phyloP scores from a whole-genome alignment of 495 filamentous ascomycete species.

The Penicillium arizonense region DNA sequence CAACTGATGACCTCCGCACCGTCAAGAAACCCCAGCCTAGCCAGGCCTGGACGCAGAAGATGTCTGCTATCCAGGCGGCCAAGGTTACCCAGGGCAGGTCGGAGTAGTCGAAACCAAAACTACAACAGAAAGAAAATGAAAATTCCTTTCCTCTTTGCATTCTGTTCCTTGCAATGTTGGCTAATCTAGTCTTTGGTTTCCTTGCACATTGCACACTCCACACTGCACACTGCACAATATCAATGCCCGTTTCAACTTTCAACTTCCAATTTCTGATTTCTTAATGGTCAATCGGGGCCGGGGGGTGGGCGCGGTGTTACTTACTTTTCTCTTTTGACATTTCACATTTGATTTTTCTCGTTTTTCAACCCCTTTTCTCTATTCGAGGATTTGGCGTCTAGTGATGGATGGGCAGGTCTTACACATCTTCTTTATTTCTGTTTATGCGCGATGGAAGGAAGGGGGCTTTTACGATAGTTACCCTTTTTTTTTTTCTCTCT shows the following conservation, averaged over 20 bases:
- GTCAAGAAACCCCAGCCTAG: constrained; percentile 89
- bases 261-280: no score
- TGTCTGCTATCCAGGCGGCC: constrained; percentile 90
- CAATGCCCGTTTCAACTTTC: no score
- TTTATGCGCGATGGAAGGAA: not conserved
- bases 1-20: constrained; percentile 88
- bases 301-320: no score
- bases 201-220: no score
- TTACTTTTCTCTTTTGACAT: not conserved
- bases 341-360: not conserved
- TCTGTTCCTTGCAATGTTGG: no score
- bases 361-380: not conserved
- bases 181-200: no score
- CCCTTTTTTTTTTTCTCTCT: not conserved
- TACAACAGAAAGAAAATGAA: no score
- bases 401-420: constrained; percentile 5
- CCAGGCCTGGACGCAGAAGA: constrained; percentile 86
- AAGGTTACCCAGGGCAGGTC: constrained; percentile 61
- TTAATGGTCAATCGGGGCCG: no score
- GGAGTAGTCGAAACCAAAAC: constrained; percentile 25
- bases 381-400: constrained; percentile 4
- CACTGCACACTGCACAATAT: no score
- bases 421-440: constrained; percentile 2
- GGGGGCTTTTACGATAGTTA: not conserved
- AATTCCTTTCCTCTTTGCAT: no score